Conservation (phyloP, 148 eudicot genomes). For the Simmondsia chinensis region DNA sequence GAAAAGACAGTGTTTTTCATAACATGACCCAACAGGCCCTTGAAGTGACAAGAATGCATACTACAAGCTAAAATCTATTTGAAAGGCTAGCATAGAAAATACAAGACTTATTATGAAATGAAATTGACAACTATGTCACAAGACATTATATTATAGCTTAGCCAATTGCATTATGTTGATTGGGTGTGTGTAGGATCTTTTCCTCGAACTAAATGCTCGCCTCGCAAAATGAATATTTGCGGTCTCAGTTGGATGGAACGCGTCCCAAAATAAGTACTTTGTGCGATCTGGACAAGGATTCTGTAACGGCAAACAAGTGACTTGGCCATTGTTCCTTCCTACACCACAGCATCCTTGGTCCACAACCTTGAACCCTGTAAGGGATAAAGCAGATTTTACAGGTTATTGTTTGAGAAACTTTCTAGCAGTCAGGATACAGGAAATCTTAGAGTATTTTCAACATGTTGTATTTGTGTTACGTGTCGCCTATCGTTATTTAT, state of each 20-base stretch:
- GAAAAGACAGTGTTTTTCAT: no score
- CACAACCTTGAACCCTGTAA: constrained; percentile 54
- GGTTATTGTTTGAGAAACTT: neutral
- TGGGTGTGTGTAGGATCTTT: constrained; percentile 40
- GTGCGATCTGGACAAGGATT: constrained; percentile 45
- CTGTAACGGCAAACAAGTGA: constrained; percentile 78
- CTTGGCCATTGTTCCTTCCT: constrained; percentile 79
- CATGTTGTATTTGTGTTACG: no score
- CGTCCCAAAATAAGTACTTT: constrained; percentile 81
- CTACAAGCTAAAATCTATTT: no score
- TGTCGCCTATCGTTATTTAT: no score
- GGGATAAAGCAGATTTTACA: neutral
- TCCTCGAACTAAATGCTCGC: constrained; percentile 32
- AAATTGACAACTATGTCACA: neutral
- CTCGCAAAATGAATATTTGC: constrained; percentile 53
- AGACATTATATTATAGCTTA: constrained; percentile 20
- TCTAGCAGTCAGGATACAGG: no score
- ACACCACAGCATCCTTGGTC: constrained; percentile 84
- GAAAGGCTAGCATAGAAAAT: no score
- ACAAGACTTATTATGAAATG: neutral
- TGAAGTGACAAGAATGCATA: no score
- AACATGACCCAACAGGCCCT: no score
- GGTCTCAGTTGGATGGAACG: constrained; percentile 70
- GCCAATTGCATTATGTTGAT: constrained; percentile 53
- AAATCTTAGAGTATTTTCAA: no score